phyloP scores from a whole-genome alignment of 495 filamentous ascomycete species.

The Xylaria nigripes region DNA sequence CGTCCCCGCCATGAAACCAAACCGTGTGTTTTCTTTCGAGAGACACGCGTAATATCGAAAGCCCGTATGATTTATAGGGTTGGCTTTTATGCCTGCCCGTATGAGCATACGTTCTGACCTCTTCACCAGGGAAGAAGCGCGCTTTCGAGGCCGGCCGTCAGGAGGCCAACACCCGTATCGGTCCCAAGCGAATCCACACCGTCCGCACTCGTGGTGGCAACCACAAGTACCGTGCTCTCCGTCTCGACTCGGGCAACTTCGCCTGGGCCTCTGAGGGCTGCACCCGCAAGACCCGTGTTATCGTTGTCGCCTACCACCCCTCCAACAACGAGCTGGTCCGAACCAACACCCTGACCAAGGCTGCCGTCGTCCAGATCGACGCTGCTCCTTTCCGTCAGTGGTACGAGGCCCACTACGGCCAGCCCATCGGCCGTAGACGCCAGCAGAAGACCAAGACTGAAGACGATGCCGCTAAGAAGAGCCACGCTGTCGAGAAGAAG shows the following conservation, averaged over 20 bases:
- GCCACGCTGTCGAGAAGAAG: slow-evolving; percentile 89
- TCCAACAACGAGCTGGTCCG: slow-evolving; percentile 99
- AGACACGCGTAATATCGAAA: slow-evolving; percentile 38
- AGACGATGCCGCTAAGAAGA: slow-evolving; percentile 72
- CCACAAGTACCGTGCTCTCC: slow-evolving; percentile 98
- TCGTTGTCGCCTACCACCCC: slow-evolving; percentile 94
- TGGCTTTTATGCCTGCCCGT: slow-evolving; percentile 8
- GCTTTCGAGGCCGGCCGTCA: slow-evolving; percentile 99
- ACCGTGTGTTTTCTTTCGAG: slow-evolving; percentile 10
- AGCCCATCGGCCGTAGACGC: slow-evolving; percentile 76
- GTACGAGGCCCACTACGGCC: slow-evolving; percentile 99
- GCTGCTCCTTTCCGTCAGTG: slow-evolving; percentile 98
- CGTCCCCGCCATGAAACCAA: slow-evolving; percentile 28
- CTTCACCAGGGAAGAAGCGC: slow-evolving; percentile 64
- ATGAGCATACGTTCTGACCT: slow-evolving; percentile 55
- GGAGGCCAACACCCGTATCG: slow-evolving; percentile 98
- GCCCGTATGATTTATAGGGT: slow-evolving; percentile 40
- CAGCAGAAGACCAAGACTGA: slow-evolving; percentile 60
- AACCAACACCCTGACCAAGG: slow-evolving; percentile 99
- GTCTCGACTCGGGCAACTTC: slow-evolving; percentile 99
- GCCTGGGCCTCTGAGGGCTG: slow-evolving; percentile 97
- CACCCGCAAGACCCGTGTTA: slow-evolving; percentile 97
- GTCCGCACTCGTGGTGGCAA: slow-evolving; percentile 98
- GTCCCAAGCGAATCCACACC: slow-evolving; percentile 94
- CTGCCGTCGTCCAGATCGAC: slow-evolving; percentile 96